Conservation (phyloP, 1,284 basidiomycete genomes). For the Sanguinoderma infundibulare region DNA sequence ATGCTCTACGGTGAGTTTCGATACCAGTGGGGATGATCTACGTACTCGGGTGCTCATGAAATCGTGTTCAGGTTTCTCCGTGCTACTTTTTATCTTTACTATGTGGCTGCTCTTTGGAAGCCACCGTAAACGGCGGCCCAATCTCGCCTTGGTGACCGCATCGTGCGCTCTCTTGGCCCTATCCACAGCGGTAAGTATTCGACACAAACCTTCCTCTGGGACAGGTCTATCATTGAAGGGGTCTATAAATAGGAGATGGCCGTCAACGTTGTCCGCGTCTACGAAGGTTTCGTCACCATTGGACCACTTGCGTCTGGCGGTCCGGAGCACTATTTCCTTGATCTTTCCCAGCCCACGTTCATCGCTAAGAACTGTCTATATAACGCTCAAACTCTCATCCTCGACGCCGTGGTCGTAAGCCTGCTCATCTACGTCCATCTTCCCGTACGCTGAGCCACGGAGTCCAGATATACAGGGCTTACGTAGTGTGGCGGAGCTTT, state of each 20-base stretch:
- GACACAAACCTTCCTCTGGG: background rate
- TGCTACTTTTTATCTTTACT: too few relatives aligned
- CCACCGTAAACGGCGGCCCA: too few relatives aligned
- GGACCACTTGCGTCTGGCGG: background rate
- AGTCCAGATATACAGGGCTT: slow-evolving; percentile 15
- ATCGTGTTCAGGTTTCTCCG: too few relatives aligned
- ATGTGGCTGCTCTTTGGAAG: too few relatives aligned
- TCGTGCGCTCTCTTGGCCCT: slow-evolving; percentile 27
- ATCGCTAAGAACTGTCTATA: background rate
- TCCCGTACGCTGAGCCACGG: too few relatives aligned
- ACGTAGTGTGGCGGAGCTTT: slow-evolving; percentile 33
- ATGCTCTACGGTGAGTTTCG: slow-evolving; percentile 31
- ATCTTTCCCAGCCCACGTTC: slow-evolving; percentile 30
- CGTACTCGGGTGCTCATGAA: too few relatives aligned
- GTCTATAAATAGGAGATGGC: slow-evolving; percentile 27
- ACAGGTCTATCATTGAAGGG: background rate
- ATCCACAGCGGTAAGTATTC: slow-evolving; percentile 28
- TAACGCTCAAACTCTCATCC: background rate
- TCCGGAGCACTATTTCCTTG: slow-evolving; percentile 28
- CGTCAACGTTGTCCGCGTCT: slow-evolving; percentile 18
- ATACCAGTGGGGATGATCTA: background rate
- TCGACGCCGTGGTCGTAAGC: slow-evolving; percentile 2
- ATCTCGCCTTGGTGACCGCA: too few relatives aligned
- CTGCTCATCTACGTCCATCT: background rate
- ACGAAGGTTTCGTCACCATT: background rate